A percentile compares a stretch with the other conserved stretches of the same genome.
phyloP scores from a whole-genome alignment of 2,329 filamentous ascomycete species.

The Harringtonia aguacate region DNA sequence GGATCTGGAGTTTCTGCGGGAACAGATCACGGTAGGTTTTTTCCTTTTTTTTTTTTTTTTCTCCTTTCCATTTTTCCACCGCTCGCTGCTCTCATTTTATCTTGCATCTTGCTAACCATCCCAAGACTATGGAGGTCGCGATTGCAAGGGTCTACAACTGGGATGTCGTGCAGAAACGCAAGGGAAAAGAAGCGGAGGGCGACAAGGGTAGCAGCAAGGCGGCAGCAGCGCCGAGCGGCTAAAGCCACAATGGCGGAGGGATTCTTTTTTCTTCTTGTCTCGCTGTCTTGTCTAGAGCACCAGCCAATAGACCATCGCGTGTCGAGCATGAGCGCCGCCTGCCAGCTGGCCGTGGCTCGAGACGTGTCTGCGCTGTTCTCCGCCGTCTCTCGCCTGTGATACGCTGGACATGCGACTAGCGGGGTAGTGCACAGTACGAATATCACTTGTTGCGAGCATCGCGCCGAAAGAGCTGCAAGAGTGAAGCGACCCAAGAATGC shows the following conservation, averaged over 20 bases:
- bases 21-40: slow-evolving; percentile 81
- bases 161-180: slow-evolving; percentile 92
- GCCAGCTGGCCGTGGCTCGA: no score
- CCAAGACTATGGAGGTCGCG: slow-evolving; percentile 87
- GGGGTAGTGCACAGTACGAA: no score
- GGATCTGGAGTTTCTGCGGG: slow-evolving; percentile 87
- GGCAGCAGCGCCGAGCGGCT: slow-evolving; percentile 19
- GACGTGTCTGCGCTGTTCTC: no score
- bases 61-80: neutral
- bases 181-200: slow-evolving; percentile 65
- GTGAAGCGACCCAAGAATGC: no score
- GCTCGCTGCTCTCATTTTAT: neutral
- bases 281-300: no score
- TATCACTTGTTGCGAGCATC: no score
- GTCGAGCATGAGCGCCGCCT: no score
- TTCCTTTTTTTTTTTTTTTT: neutral
- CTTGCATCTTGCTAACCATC: neutral
- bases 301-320: neutral
- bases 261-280: no score
- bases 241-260: slow-evolving; percentile 6
- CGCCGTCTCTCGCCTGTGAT: no score
- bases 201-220: slow-evolving; percentile 29
- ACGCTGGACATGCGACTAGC: no score
- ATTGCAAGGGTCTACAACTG: slow-evolving; percentile 98
- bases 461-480: no score